phyloP scores from a whole-genome alignment of 1,139 yeast genomes.

The Debaryomyces psychrophilus region DNA sequence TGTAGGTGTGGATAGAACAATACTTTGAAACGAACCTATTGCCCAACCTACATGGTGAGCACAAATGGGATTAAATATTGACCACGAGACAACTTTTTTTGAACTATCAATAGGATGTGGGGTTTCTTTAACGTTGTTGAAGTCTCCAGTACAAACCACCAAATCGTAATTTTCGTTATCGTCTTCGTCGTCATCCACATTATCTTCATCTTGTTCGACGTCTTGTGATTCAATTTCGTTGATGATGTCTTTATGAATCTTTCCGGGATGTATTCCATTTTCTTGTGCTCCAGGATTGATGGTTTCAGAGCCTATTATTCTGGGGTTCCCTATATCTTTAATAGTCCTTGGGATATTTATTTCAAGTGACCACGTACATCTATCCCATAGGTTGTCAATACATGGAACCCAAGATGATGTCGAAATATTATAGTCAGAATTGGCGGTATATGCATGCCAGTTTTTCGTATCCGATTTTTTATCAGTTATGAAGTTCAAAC shows the following conservation, averaged over 20 bases:
- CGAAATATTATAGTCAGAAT: conserved; percentile 74
- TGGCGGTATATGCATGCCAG: conserved; percentile 90
- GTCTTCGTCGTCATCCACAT: conserved; percentile 39
- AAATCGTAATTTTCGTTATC: conserved; percentile 59
- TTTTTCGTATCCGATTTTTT: conserved; percentile 34
- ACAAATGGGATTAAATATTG: conserved; percentile 82
- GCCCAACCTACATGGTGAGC: conserved; percentile 98
- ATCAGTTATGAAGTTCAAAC: conserved; percentile 72
- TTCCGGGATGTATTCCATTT: conserved; percentile 15
- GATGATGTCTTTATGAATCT: conserved; percentile 14
- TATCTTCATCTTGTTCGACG: conserved; percentile 17
- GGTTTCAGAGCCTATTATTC: conserved; percentile 42
- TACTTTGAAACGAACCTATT: conserved; percentile 78
- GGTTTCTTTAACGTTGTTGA: conserved; percentile 50
- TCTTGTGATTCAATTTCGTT: conserved; percentile 16
- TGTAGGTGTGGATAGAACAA: conserved; percentile 46
- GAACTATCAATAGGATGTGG: conserved; percentile 61
- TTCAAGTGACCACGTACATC: conserved; percentile 91
- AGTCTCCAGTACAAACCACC: conserved; percentile 77
- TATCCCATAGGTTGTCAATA: conserved; percentile 84
- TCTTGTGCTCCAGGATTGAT: conserved; percentile 7
- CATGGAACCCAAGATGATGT: conserved; percentile 98
- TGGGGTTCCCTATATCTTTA: conserved; percentile 63
- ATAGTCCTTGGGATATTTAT: conserved; percentile 80
- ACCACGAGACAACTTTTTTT: conserved; percentile 78